Evolutionary conservation across 305 asterid species (phyloP).

Genomic region (Coffea humblotiana): DNA sequence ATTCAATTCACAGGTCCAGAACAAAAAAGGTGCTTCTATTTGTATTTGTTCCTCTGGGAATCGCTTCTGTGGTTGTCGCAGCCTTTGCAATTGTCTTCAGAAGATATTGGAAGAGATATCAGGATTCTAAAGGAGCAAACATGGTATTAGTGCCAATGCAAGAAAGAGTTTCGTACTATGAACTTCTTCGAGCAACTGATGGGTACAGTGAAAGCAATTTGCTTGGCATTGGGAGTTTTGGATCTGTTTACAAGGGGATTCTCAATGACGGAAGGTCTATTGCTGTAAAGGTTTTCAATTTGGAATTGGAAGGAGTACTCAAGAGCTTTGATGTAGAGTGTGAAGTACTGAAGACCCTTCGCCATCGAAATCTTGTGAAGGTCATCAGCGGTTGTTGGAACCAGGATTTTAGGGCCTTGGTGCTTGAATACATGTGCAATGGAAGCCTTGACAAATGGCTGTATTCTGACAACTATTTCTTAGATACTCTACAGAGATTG

Average conservation of each 20-base stretch:
- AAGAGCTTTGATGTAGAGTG: not conserved
- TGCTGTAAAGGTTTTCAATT: not conserved
- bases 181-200: constrained; percentile 16
- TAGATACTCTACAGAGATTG: not conserved
- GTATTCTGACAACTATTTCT: not conserved
- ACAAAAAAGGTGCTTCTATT: not conserved
- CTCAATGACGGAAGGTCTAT: not conserved
- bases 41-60: not conserved
- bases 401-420: not conserved
- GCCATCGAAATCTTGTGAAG: not conserved
- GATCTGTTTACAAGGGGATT: not conserved
- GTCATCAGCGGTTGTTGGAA: not conserved
- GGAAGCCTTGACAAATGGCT: constrained; percentile 6
- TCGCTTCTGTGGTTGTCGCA: too few relatives aligned
- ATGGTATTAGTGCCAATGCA: not conserved
- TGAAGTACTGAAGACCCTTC: not conserved
- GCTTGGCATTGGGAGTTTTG: not conserved
- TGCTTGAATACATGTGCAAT: constrained; percentile 11
- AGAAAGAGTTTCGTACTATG: constrained; percentile 6
- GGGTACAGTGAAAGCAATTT: constrained; percentile 6
- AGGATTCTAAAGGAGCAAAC: not conserved
- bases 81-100: not conserved
- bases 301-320: not conserved
- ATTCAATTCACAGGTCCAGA: not conserved
- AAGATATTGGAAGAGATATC: not conserved